Base-by-base conservation (phyloP, 2,329 filamentous ascomycete species). In the Escovopsis sp. region DNA sequence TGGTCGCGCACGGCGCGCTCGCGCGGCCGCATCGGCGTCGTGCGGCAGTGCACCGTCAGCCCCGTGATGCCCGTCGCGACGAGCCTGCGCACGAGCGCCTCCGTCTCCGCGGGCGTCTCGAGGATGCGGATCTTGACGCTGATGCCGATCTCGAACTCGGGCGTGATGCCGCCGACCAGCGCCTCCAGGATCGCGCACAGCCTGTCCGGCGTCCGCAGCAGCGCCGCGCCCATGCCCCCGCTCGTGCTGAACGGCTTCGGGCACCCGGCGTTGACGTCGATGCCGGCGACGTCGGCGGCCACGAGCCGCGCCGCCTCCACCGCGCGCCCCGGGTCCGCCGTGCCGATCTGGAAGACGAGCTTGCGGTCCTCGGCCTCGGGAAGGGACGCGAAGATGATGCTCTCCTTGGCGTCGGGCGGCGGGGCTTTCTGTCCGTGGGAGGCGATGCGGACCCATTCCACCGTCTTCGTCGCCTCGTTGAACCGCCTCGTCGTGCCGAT, bases 221-320 rank as follows among this genome's bases (percentile, higher is more conserved):
- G 72, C 1, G 88, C 89, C 0, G 91, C 91, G 39, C 91, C 91
- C 91, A 98, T 98, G 39, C 91, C 91, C 45, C 87, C 87, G 47
- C 74, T 75, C 2, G 89, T 94, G 55, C 84, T 94, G 62, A 98
- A 98, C 0, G 89, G 84, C 62, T 98, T 98, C 1, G 91, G 91
- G 57, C 91, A 98, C n/a, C 91, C 91, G 0, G 91, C 87, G 59
- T 98, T 98, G 47, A 98, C 82, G 59, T 96, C 91, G 51, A 98
- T 95, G 45, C 91, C 91, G 1, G 81, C 79, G 3, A 98, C 91
- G 61, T 96, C 86, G 11, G 67, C 73, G 0, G 88, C 91, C 15
- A 98, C 81, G 13, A 95, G 65, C 41, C 79, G 79, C 2, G 89
- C 87, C 1, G 89, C 88, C 57, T 83, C 66, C 0, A 96, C 88